phyloP scores from a whole-genome alignment of 495 filamentous ascomycete genomes.

The Daldinia childiae region DNA sequence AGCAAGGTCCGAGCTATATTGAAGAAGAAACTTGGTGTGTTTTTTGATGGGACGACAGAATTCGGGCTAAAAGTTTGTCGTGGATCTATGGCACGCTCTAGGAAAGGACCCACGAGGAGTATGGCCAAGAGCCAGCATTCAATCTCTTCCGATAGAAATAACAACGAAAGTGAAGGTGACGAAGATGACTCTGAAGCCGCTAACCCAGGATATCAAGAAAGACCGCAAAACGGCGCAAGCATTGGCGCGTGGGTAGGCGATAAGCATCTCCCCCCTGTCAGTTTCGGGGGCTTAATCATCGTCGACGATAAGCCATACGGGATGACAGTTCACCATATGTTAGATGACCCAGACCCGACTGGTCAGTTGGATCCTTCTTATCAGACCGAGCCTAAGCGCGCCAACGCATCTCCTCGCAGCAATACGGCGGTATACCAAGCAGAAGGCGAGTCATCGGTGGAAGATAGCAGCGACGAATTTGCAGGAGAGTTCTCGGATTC shows the following conservation, averaged over 20 bases:
- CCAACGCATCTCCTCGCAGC: conserved; percentile 46
- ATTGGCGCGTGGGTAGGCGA: conserved; percentile 90
- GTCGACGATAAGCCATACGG: conserved; percentile 86
- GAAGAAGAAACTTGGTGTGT: conserved; percentile 69
- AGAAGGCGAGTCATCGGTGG: conserved; percentile 49
- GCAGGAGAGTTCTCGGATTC: conserved; percentile 64
- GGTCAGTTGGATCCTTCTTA: conserved; percentile 50
- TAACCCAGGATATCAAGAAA: conserved; percentile 75
- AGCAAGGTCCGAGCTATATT: conserved; percentile 74
- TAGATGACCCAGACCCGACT: conserved; percentile 80
- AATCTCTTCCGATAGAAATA: conserved; percentile 5
- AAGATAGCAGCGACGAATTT: conserved; percentile 56
- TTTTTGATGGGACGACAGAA: conserved; percentile 67
- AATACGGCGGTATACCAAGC: conserved; percentile 38
- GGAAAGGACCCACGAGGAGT: conserved; percentile 53
- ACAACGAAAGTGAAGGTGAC: conserved; percentile 37
- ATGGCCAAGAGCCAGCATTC: conserved; percentile 45
- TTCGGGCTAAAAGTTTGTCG: conserved; percentile 70
- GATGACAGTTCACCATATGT: conserved; percentile 95
- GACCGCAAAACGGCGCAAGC: conserved; percentile 84
- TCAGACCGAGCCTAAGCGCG: conserved; percentile 44
- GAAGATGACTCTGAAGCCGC: conserved; percentile 52
- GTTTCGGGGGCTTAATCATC: conserved; percentile 85
- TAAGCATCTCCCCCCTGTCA: conserved; percentile 85
- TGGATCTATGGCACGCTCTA: conserved; percentile 74